A percentile compares a stretch with the other conserved stretches of the same genome.
Conservation (phyloP, 2,329 filamentous ascomycete species). For the Albifimbria verrucaria region DNA sequence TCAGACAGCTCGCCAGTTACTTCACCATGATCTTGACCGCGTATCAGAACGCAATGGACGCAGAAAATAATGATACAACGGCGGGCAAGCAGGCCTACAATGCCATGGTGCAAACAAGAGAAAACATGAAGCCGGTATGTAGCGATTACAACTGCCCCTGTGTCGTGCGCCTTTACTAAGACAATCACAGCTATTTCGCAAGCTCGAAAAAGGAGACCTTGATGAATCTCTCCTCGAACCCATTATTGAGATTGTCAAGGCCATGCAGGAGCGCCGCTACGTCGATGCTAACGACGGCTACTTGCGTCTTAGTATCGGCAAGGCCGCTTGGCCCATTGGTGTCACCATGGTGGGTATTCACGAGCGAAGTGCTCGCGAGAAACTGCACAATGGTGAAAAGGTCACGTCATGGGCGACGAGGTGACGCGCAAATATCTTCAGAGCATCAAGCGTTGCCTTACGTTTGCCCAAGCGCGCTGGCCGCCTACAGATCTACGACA, state of each 20-base stretch:
- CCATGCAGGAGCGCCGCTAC: conserved; percentile 86
- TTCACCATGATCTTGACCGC: conserved; percentile 94
- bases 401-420: conserved; percentile 97
- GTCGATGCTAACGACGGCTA: conserved; percentile 97
- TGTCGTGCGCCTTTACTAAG: too few relatives aligned
- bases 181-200: conserved; percentile 75
- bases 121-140: conserved; percentile 76
- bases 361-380: conserved; percentile 92
- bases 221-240: conserved; percentile 77
- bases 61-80: conserved; percentile 60
- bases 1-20: conserved; percentile 86
- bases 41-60: conserved; percentile 77
- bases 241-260: conserved; percentile 86
- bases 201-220: conserved; percentile 77
- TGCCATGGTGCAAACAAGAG: conserved; percentile 81
- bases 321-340: conserved; percentile 97
- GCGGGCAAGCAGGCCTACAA: conserved; percentile 78
- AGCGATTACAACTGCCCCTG: too few relatives aligned
- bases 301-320: conserved; percentile 86
- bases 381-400: conserved; percentile 81
- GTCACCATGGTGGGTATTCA: conserved; percentile 99
- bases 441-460: conserved; percentile 95
- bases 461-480: conserved; percentile 96
- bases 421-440: conserved; percentile 93
- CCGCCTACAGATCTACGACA: conserved; percentile 89